Evolutionary conservation across 768 basidiomycete species (phyloP).

Genomic region (Boletus tylopilopsis): DNA sequence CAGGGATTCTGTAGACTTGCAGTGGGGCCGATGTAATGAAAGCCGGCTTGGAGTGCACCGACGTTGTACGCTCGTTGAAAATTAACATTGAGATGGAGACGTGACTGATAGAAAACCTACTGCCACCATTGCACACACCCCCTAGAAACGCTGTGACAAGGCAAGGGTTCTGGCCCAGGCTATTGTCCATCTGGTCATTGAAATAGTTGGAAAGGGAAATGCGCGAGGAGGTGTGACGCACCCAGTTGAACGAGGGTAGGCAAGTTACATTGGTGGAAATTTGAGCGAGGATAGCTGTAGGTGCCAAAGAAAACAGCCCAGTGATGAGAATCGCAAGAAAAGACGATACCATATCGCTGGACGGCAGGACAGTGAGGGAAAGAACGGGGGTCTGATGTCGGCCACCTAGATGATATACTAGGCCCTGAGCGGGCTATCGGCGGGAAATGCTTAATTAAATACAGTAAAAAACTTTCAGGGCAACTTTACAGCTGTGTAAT

Average conservation of each 20-base stretch:
- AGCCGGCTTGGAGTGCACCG: constrained; percentile 32
- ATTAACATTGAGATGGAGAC: constrained; percentile 5
- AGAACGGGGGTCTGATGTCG: too few species aligned
- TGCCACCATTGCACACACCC: constrained; percentile 38
- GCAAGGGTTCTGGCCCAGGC: constrained; percentile 46
- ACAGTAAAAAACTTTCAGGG: too few species aligned
- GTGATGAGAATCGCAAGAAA: constrained; percentile 14
- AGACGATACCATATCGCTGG: constrained; percentile 5
- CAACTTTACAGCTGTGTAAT: too few species aligned
- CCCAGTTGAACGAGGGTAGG: constrained; percentile 24
- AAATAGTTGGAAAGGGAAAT: background rate
- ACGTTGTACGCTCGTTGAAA: constrained; percentile 36
- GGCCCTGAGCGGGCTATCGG: too few species aligned
- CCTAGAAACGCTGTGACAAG: constrained; percentile 41
- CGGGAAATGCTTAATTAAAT: too few species aligned
- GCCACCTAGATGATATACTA: too few species aligned
- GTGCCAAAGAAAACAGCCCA: constrained; percentile 15
- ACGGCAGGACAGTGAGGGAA: constrained; percentile 13
- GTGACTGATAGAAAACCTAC: constrained; percentile 28
- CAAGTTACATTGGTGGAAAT: constrained; percentile 21
- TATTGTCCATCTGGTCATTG: constrained; percentile 35
- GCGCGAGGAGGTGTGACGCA: constrained; percentile 5
- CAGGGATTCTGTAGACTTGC: constrained; percentile 31
- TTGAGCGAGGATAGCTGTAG: constrained; percentile 19
- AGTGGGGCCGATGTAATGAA: constrained; percentile 33